phyloP scores from a whole-genome alignment of 257 asterid genomes.

The Ocimum tenuiflorum region DNA sequence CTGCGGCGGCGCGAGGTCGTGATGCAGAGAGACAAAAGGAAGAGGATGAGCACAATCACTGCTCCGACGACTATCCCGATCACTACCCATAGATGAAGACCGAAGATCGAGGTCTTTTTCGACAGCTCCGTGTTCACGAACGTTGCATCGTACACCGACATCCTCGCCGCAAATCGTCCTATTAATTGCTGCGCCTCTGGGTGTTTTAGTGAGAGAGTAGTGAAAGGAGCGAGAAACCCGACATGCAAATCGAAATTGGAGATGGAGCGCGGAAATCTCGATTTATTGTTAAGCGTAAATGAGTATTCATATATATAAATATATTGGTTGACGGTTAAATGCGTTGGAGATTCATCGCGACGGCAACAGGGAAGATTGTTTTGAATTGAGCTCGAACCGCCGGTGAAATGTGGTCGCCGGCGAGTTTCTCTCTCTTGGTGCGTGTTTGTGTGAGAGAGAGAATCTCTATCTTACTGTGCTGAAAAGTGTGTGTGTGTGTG shows the following conservation, averaged over 20 bases:
- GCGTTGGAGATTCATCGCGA: not conserved
- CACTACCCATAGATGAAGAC: conserved; percentile 76
- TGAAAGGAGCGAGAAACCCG: not conserved
- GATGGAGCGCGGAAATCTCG: conserved; percentile 16
- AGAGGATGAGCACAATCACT: conserved; percentile 68
- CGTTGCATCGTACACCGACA: conserved; percentile 70
- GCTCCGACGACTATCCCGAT: conserved; percentile 86
- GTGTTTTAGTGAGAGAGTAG: conserved; percentile 8
- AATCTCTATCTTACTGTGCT: conserved; percentile 12
- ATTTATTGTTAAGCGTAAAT: not conserved
- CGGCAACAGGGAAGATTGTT: not conserved
- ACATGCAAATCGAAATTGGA: conserved; percentile 27
- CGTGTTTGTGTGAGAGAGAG: conserved; percentile 20
- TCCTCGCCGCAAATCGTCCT: conserved; percentile 22
- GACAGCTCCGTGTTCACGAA: conserved; percentile 65
- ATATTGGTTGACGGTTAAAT: not conserved
- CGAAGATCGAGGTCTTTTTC: conserved; percentile 76
- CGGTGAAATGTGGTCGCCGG: conserved; percentile 9
- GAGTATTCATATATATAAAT: not conserved
- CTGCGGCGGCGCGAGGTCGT: conserved; percentile 69
- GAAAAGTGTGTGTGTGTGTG: not conserved
- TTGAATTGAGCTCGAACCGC: not conserved
- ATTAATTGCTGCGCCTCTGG: not conserved
- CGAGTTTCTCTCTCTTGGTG: conserved; percentile 6
- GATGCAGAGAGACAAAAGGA: conserved; percentile 69